These are phyloP conservation scores for Rauvolfia tetraphylla DNA, from an alignment of 257 asterid species.

Conservation along the genomic window DNA sequence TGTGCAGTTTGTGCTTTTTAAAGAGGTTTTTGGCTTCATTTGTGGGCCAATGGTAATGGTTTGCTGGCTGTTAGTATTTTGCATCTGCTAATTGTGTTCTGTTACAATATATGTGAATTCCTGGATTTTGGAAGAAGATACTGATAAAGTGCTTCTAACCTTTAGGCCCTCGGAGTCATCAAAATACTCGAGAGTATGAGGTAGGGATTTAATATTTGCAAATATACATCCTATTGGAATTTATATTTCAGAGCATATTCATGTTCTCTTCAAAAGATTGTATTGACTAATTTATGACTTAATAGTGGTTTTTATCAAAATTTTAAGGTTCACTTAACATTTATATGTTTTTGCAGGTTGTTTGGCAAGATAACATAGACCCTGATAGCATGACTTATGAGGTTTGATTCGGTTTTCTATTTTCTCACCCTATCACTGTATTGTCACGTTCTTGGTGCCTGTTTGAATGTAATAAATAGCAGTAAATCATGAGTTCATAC, in stretches of 20 bases:
- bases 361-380: conserved; percentile 69
- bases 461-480: too few relatives aligned
- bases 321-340: not conserved
- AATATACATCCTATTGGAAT: not conserved
- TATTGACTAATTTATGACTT: not conserved
- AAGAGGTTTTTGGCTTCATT: not conserved
- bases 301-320: not conserved
- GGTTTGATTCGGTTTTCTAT: too few relatives aligned
- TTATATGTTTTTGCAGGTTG: conserved; percentile 39
- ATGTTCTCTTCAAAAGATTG: not conserved
- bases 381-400: conserved; percentile 89
- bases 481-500: too few relatives aligned
- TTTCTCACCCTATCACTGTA: too few relatives aligned
- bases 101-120: not conserved
- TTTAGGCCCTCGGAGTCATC: conserved; percentile 72
- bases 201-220: conserved; percentile 29
- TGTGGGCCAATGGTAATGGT: not conserved
- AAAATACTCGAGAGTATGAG: conserved; percentile 57
- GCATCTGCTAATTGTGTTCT: not conserved
- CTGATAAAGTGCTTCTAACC: not conserved
- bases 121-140: not conserved
- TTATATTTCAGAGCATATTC: not conserved
- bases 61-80: not conserved
- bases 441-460: too few relatives aligned
- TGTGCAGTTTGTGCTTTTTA: not conserved